These are phyloP conservation scores for Cordyceps fumosorosea DNA, from an alignment of 2,329 filamentous ascomycete species.

Conservation along the genomic window DNA sequence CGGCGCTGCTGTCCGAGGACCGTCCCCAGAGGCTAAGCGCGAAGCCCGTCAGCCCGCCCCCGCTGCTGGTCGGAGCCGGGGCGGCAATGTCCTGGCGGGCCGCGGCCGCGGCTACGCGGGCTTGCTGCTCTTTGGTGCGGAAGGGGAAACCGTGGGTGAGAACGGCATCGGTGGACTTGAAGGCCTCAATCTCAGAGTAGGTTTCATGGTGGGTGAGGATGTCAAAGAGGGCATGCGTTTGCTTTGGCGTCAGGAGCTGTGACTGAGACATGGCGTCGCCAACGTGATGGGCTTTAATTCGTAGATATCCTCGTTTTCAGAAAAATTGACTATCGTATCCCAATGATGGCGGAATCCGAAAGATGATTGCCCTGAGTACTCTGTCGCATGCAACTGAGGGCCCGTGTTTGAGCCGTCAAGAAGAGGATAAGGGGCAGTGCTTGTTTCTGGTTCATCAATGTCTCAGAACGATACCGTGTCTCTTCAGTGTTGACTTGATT, in stretches of 20 bases:
- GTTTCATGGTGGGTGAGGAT: constrained; percentile 54
- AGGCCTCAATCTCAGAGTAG: constrained; percentile 63
- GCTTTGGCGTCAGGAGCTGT: constrained; percentile 26
- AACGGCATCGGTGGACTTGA: constrained; percentile 60
- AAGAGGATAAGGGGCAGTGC: no score
- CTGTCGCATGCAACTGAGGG: no score
- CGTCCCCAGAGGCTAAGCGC: constrained; percentile 11
- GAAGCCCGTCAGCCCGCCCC: constrained; percentile 14
- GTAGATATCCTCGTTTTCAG: no score
- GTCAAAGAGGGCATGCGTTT: constrained; percentile 50
- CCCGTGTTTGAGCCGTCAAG: no score
- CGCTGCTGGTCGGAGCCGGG: constrained; percentile 16
- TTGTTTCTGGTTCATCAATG: no score
- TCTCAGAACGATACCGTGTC: no score
- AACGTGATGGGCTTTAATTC: no score
- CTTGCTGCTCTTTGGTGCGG: constrained; percentile 12
- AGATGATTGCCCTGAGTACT: no score
- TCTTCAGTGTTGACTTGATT: no score
- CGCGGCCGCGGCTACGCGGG: background rate
- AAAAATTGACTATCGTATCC: no score
- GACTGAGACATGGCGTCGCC: constrained; percentile 1
- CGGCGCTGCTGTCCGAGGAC: constrained; percentile 5
- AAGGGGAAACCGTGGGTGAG: constrained; percentile 67
- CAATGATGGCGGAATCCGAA: no score
- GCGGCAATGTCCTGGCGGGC: constrained; percentile 17